These are phyloP conservation scores for Parastagonospora avenae DNA, from an alignment of 2,329 filamentous ascomycete genomes.

Conservation along the genomic window DNA sequence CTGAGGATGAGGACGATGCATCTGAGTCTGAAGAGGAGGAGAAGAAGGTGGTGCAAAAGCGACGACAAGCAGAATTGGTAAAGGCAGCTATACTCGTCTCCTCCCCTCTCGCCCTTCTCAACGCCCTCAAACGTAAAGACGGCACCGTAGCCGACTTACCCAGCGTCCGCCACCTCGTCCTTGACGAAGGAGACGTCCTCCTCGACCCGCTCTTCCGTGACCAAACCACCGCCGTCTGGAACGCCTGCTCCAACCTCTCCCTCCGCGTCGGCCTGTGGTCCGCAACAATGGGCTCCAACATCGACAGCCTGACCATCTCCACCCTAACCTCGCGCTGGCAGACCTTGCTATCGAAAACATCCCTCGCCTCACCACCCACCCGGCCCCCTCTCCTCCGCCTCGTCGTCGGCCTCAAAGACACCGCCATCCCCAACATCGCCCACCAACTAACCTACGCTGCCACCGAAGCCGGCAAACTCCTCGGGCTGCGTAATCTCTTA, in stretches of 20 bases:
- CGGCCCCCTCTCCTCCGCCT: constrained; percentile 71
- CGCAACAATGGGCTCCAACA: constrained; percentile 92
- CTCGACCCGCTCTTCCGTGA: constrained; percentile 89
- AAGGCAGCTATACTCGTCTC: constrained; percentile 81
- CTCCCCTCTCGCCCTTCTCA: constrained; percentile 78
- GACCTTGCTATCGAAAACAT: constrained; percentile 40
- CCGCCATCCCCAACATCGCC: constrained; percentile 87
- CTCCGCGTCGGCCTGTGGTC: constrained; percentile 88
- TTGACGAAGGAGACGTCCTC: constrained; percentile 95
- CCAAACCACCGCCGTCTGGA: constrained; percentile 85
- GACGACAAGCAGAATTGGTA: constrained; percentile 57
- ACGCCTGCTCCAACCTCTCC: constrained; percentile 71
- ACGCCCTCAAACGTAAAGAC: constrained; percentile 64
- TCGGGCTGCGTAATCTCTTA: constrained; percentile 86
- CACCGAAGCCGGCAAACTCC: constrained; percentile 90
- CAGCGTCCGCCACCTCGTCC: constrained; percentile 72
- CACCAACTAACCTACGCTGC: constrained; percentile 91
- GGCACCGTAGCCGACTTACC: constrained; percentile 61
- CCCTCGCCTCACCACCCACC: constrained; percentile 37
- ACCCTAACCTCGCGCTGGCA: constrained; percentile 54
- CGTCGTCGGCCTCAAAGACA: constrained; percentile 96
- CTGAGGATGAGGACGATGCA: constrained; percentile 43
- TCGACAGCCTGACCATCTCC: constrained; percentile 77
- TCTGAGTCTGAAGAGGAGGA: constrained; percentile 46
- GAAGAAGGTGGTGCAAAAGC: constrained; percentile 30